Percentiles rank a stretch among this genome's conserved stretches.
Conservation (phyloP, 2,329 filamentous ascomycete species). For the Aspergillus fumigatus region DNA sequence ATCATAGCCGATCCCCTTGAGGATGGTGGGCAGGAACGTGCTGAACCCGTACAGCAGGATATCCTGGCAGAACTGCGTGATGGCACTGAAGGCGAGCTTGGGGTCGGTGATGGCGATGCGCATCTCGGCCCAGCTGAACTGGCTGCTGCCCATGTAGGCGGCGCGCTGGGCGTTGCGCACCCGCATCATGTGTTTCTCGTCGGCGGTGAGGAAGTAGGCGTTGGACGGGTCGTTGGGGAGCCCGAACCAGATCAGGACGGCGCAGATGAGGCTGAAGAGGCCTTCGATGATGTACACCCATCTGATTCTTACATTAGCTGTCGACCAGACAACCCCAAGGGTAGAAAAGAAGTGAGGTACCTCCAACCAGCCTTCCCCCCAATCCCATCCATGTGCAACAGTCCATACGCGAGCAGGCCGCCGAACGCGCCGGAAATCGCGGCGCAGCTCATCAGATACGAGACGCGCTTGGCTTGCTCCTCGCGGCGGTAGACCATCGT, state of each 20-base stretch:
- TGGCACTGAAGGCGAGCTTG: slow-evolving; percentile 49
- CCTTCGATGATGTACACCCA: slow-evolving; percentile 52
- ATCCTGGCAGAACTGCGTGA: slow-evolving; percentile 51
- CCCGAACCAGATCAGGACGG: slow-evolving; percentile 43
- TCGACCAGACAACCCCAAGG: too few relatives aligned
- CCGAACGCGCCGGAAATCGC: slow-evolving; percentile 39
- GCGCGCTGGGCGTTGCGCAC: slow-evolving; percentile 43
- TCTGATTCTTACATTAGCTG: slow-evolving; percentile 14
- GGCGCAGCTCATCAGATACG: slow-evolving; percentile 38
- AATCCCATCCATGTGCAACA: slow-evolving; percentile 45
- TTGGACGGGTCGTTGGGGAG: slow-evolving; percentile 46
- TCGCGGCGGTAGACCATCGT: slow-evolving; percentile 40
- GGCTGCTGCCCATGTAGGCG: slow-evolving; percentile 48
- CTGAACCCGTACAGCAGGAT: slow-evolving; percentile 54
- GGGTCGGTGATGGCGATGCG: slow-evolving; percentile 45
- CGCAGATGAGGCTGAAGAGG: slow-evolving; percentile 41
- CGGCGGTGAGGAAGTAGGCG: slow-evolving; percentile 47
- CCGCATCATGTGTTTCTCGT: slow-evolving; percentile 50
- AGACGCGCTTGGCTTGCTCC: slow-evolving; percentile 39
- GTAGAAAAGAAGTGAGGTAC: too few relatives aligned
- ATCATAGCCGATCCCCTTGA: slow-evolving; percentile 49
- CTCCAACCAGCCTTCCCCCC: slow-evolving; percentile 45
- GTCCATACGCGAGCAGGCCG: slow-evolving; percentile 35
- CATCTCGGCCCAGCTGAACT: slow-evolving; percentile 51
- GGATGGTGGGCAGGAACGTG: slow-evolving; percentile 55